These are phyloP conservation scores for Sporisorium exsertum DNA, from an alignment of 1,284 basidiomycete species.

Conservation along the genomic window DNA sequence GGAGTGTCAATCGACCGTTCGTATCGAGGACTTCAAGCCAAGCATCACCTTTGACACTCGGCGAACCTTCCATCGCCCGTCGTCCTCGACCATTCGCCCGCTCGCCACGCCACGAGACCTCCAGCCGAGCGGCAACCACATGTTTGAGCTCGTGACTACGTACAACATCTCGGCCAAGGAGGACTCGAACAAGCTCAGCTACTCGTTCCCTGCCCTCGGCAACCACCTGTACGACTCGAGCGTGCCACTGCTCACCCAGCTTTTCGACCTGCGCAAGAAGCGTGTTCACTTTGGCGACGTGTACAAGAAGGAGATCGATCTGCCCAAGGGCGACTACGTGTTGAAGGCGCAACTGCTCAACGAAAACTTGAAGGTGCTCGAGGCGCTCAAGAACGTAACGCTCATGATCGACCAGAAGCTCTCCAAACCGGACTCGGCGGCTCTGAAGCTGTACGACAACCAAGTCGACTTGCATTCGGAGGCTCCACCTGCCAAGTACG, in stretches of 20 bases:
- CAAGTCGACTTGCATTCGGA: constrained; percentile 65
- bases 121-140: constrained; percentile 64
- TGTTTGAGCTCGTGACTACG: constrained; percentile 67
- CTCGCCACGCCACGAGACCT: constrained; percentile 62
- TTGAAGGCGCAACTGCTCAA: constrained; percentile 65
- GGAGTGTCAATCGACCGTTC: constrained; percentile 59
- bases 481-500: constrained; percentile 53
- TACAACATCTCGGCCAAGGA: constrained; percentile 66
- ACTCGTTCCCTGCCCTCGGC: constrained; percentile 58
- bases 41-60: constrained; percentile 66
- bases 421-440: constrained; percentile 63
- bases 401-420: constrained; percentile 66
- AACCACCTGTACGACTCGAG: constrained; percentile 68
- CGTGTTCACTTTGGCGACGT: constrained; percentile 67
- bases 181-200: constrained; percentile 58
- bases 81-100: constrained; percentile 55
- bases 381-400: constrained; percentile 62
- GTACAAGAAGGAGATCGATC: constrained; percentile 67
- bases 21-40: constrained; percentile 66
- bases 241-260: constrained; percentile 65
- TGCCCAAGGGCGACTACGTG: constrained; percentile 68
- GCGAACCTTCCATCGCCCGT: constrained; percentile 64
- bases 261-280: constrained; percentile 65
- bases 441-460: constrained; percentile 65
- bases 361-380: constrained; percentile 61